These are phyloP conservation scores for Russula sp. DNA, from an alignment of 768 basidiomycete species.

Conservation along the genomic window DNA sequence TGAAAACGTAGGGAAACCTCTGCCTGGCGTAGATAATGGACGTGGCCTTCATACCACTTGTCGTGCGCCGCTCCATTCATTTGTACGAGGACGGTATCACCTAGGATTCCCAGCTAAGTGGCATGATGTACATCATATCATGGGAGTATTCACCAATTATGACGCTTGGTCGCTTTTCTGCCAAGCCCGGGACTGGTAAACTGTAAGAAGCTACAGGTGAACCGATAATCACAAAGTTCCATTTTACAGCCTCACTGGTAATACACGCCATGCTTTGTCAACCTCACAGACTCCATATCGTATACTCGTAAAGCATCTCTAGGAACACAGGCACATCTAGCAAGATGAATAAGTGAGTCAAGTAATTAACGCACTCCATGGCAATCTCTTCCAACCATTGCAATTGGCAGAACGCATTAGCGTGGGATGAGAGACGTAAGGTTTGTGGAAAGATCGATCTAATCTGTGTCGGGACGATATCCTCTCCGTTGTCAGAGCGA, in stretches of 20 bases:
- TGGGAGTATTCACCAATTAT: background rate
- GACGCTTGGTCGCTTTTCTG: conserved; percentile 13
- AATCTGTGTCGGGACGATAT: background rate
- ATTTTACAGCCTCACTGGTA: background rate
- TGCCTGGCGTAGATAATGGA: background rate
- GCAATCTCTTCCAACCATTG: conserved; percentile 5
- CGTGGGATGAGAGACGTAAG: background rate
- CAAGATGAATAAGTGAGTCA: background rate
- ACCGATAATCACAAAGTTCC: background rate
- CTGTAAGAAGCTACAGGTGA: background rate
- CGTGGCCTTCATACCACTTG: conserved; percentile 10
- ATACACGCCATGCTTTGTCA: background rate
- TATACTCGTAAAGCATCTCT: background rate
- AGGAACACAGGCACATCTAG: background rate
- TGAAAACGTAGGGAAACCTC: conserved; percentile 2
- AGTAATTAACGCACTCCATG: background rate
- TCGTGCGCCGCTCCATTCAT: background rate
- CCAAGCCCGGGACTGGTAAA: conserved; percentile 5
- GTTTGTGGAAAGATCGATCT: background rate
- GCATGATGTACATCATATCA: background rate
- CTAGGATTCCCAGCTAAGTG: background rate
- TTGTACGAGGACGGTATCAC: background rate
- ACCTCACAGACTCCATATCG: background rate
- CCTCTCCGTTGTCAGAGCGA: background rate
- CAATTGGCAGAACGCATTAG: background rate